phyloP scores from a whole-genome alignment of 192 early-diverging fungal species.

The Podila clonocystis region DNA sequence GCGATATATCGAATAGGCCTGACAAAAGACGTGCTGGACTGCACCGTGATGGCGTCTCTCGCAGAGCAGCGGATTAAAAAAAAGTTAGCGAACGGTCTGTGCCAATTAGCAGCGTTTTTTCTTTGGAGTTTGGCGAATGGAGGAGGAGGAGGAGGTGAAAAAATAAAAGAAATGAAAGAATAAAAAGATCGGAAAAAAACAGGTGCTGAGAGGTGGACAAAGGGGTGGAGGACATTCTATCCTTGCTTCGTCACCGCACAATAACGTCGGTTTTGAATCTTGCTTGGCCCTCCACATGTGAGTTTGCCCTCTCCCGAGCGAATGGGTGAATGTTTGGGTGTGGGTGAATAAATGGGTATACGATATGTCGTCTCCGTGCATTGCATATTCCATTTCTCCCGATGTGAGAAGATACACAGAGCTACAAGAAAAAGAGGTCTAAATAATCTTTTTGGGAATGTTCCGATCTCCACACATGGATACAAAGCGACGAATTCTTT shows the following conservation, averaged over 20 bases:
- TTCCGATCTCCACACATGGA: neutral
- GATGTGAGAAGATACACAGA: neutral
- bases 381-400: conserved; percentile 29
- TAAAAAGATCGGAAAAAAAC: neutral
- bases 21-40: too few species aligned
- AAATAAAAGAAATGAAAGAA: neutral
- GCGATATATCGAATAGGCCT: too few species aligned
- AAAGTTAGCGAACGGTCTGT: too few species aligned
- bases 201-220: neutral
- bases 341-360: neutral
- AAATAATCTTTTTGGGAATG: neutral
- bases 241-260: too few species aligned
- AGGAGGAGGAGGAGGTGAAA: neutral
- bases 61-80: neutral
- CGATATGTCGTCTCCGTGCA: conserved; percentile 17
- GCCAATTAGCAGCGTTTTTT: too few species aligned
- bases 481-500: neutral
- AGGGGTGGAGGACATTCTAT: neutral
- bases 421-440: neutral
- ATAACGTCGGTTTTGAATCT: too few species aligned
- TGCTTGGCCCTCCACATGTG: neutral
- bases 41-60: too few species aligned
- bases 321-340: neutral
- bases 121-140: neutral
- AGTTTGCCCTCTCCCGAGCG: neutral